phyloP scores from a whole-genome alignment of 495 filamentous ascomycete genomes.

The Hyaloscypha variabilis region DNA sequence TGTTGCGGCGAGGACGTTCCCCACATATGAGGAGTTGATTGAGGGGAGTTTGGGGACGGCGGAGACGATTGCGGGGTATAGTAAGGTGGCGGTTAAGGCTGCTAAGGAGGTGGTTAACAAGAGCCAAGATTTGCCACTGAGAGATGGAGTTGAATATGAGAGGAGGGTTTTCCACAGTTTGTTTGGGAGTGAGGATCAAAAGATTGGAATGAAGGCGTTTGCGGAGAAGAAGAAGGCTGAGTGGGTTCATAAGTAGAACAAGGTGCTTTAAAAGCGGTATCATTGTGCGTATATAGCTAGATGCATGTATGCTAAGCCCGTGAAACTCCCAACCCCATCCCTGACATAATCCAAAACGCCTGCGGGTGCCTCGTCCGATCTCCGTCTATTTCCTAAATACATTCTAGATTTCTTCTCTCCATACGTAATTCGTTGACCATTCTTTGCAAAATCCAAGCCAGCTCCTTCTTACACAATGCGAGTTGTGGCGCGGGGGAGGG shows the following conservation, averaged over 20 bases:
- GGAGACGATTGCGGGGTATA: constrained; percentile 83
- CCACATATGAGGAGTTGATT: constrained; percentile 79
- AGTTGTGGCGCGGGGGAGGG: constrained; percentile 5
- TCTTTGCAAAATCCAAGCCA: constrained; percentile 32
- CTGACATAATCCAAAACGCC: constrained; percentile 18
- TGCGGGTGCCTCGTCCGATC: neutral
- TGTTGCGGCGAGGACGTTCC: constrained; percentile 80
- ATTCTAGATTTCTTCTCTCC: constrained; percentile 34
- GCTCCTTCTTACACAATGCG: constrained; percentile 28
- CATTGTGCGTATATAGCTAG: constrained; percentile 4
- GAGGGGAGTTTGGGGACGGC: constrained; percentile 79
- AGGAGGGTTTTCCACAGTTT: constrained; percentile 86
- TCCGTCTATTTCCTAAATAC: constrained; percentile 23
- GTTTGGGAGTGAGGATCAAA: constrained; percentile 95
- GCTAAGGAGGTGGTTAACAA: constrained; percentile 98
- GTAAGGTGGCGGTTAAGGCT: constrained; percentile 79
- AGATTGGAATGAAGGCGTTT: constrained; percentile 97
- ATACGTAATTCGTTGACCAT: constrained; percentile 19
- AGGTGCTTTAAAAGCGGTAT: constrained; percentile 1
- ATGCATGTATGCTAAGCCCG: constrained; percentile 3
- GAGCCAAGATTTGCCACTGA: constrained; percentile 83
- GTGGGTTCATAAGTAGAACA: constrained; percentile 71
- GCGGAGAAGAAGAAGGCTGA: constrained; percentile 91
- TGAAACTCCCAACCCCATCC: neutral
- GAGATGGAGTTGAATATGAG: constrained; percentile 94